These are phyloP conservation scores for Pseudopyrenochaeta lycopersici DNA, from an alignment of 2,329 filamentous ascomycete species.

Conservation along the genomic window DNA sequence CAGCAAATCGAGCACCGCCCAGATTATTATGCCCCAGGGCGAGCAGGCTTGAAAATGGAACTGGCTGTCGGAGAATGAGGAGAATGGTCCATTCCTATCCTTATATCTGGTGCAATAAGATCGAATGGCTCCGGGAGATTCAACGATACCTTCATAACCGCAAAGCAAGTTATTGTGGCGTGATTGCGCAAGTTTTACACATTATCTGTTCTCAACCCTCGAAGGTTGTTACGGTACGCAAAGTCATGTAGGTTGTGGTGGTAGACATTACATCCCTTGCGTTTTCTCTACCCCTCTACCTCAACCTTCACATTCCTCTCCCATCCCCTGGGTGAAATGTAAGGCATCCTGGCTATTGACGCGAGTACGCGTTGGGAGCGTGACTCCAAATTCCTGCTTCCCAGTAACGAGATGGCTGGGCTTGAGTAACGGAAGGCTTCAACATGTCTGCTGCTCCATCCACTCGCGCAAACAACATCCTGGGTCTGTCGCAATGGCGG, in stretches of 20 bases:
- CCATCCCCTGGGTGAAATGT: conserved; percentile 27
- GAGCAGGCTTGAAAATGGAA: conserved; percentile 50
- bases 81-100: neutral
- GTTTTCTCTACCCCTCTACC: conserved; percentile 27
- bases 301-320: conserved; percentile 38
- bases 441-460: conserved; percentile 24
- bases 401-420: conserved; percentile 41
- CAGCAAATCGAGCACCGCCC: conserved; percentile 55
- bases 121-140: too few relatives aligned
- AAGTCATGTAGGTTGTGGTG: conserved; percentile 27
- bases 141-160: neutral
- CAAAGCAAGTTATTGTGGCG: neutral
- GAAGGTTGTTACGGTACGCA: neutral
- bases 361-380: conserved; percentile 35
- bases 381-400: conserved; percentile 38
- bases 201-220: neutral
- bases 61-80: conserved; percentile 26
- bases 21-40: conserved; percentile 61
- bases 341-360: conserved; percentile 28
- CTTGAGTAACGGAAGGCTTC: conserved; percentile 27
- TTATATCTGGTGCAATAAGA: neutral
- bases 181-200: neutral
- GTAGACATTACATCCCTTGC: conserved; percentile 42
- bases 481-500: conserved; percentile 23
- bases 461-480: conserved; percentile 14